Percentiles rank a stretch among this genome's conserved stretches.
Conservation (phyloP, 352 stramenopile species). For the Phytopythium boreale region DNA sequence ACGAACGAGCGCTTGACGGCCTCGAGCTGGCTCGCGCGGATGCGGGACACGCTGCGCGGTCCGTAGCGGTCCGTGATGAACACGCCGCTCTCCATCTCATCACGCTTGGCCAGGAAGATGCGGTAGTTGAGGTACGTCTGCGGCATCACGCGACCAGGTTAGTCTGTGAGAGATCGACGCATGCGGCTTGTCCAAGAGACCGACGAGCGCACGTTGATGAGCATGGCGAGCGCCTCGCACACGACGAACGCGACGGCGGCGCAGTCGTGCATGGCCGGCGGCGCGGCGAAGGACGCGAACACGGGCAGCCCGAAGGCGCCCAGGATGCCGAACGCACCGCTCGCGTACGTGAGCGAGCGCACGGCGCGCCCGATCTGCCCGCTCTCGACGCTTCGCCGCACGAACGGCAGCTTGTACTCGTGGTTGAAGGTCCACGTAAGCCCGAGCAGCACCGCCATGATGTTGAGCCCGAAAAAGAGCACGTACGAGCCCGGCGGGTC, state of each 20-base stretch:
- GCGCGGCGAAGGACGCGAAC: conserved; percentile 34
- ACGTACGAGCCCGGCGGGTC: conserved; percentile 48
- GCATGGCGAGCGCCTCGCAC: conserved; percentile 46
- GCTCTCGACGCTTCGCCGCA: conserved; percentile 33
- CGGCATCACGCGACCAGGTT: not conserved
- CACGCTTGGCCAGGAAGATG: conserved; percentile 50
- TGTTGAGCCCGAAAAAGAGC: conserved; percentile 45
- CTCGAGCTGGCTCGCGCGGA: conserved; percentile 37
- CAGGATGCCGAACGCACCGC: conserved; percentile 32
- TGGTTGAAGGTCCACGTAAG: conserved; percentile 60
- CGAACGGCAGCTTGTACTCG: conserved; percentile 45
- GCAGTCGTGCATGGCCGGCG: conserved; percentile 35
- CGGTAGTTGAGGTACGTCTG: conserved; percentile 62
- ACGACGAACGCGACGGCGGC: conserved; percentile 46
- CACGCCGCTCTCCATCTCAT: conserved; percentile 52
- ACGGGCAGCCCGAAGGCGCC: conserved; percentile 39
- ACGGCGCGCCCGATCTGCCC: conserved; percentile 22
- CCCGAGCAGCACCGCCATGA: conserved; percentile 41
- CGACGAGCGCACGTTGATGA: conserved; percentile 45
- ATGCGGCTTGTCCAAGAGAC: too few relatives aligned
- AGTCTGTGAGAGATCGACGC: conserved; percentile 1
- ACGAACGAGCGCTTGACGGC: conserved; percentile 47
- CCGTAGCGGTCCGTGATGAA: conserved; percentile 56
- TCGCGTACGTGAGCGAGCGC: conserved; percentile 33
- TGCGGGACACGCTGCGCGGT: conserved; percentile 38